Base-by-base conservation (phyloP, 306 rosid genomes). In the Morella rubra region DNA sequence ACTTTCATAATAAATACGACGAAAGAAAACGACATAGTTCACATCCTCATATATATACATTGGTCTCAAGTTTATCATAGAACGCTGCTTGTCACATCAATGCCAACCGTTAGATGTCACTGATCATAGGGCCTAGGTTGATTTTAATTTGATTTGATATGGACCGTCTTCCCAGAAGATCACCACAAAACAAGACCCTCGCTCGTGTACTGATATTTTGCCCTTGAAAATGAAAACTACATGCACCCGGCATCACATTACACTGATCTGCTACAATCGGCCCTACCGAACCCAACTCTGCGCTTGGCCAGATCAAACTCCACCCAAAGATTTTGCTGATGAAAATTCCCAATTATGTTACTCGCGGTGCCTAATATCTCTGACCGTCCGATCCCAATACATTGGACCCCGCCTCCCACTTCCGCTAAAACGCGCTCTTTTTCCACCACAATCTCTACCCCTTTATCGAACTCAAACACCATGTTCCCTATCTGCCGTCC, bases 241-340 rank as follows among this genome's bases (percentile, higher is more conserved):
- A 6, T 79, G 69, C 61, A 53, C 45, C 7, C 73, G 12, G 22
- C 79, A 56, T n/a, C 61, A 76, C 18, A 1, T 14, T 40, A 90
- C 49, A 68, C 75, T 32, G 22, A 69, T 89, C 88, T 74, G 75
- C 85, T 83, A 68, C 98, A 95, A 47, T 88, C 97, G 14, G 97
- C 91, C 77, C 51, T 89, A 66, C 96, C 97, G 1, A 95, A 90
- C 0, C 98, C 98, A 0, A 95, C 75, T 72, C 92, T 85, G 1
- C 76, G 90, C 70, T 82, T 85, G 1, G 71, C 82, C 1, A 92
- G 52, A 82, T 95, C 98, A 45, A 89, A 95, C 56, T 95, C 98
- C 22, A 95, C 93, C 98, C 98, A 95, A 1, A 79, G 77, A 82
- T 89, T 90, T 45, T 88, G 95, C 72, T 95, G 98, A 72, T 95